Conservation (phyloP, 768 basidiomycete genomes). For the Tubosaeta sp. region DNA sequence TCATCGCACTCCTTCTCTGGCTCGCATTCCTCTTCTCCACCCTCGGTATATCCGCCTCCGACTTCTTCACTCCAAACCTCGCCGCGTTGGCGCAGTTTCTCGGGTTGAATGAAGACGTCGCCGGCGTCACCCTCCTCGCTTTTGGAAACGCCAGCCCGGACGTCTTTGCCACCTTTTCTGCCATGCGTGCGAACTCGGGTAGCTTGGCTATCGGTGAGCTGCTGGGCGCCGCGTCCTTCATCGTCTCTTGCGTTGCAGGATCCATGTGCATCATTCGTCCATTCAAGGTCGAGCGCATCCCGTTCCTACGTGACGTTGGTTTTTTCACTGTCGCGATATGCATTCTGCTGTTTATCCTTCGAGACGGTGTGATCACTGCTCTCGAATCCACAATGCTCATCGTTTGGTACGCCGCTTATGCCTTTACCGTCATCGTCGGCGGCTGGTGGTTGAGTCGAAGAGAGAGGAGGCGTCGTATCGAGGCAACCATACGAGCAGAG, state of each 20-base stretch:
- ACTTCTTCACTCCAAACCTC: slow-evolving; percentile 97
- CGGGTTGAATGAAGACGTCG: slow-evolving; percentile 87
- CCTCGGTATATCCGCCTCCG: slow-evolving; percentile 90
- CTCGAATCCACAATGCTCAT: slow-evolving; percentile 75
- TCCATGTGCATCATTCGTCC: slow-evolving; percentile 98
- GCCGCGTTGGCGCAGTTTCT: slow-evolving; percentile 83
- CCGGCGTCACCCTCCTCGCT: slow-evolving; percentile 94
- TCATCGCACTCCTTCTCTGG: slow-evolving; percentile 69
- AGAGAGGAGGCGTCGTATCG: slow-evolving; percentile 43
- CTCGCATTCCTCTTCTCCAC: slow-evolving; percentile 92
- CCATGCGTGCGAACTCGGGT: slow-evolving; percentile 81
- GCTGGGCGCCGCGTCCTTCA: slow-evolving; percentile 92
- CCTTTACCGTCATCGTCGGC: slow-evolving; percentile 64
- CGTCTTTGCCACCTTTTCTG: slow-evolving; percentile 92
- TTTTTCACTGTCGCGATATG: slow-evolving; percentile 86
- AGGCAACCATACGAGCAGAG: slow-evolving; percentile 55
- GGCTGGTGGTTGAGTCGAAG: slow-evolving; percentile 70
- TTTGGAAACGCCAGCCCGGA: slow-evolving; percentile 98
- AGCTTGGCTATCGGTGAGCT: slow-evolving; percentile 92
- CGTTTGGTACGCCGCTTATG: slow-evolving; percentile 73
- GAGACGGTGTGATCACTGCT: slow-evolving; percentile 64
- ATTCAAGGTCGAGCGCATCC: slow-evolving; percentile 73
- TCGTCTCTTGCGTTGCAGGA: slow-evolving; percentile 93
- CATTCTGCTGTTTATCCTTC: slow-evolving; percentile 72
- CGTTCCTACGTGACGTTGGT: slow-evolving; percentile 90